Evolutionary conservation across 2,329 filamentous ascomycete genomes (phyloP), one percentile per base, ranked within the genome.

Genomic region (Colletotrichum aenigma): DNA sequence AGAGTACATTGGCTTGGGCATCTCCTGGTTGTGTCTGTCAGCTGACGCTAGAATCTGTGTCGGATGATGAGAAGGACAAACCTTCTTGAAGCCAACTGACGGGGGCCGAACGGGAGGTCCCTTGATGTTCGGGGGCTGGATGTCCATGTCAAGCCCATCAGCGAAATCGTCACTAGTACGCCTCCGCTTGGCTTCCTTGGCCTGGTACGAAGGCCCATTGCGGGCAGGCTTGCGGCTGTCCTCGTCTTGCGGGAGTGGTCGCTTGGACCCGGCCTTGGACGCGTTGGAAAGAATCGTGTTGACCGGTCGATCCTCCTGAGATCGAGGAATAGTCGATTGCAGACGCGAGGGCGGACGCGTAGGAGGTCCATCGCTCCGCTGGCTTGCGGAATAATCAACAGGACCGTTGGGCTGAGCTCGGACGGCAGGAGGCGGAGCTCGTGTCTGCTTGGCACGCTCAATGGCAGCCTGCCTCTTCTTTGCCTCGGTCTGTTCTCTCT

Each of bases 71-170:
- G 60, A 13, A 75, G 66, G 7, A 71, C 87, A 85, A 86, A 95
- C 93, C 90, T 95, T 96, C 84, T 91, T 92, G 80, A 89, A 86
- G 43, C 87, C 88, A 65, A 90, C 93, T 3, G 95, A 97, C 15
- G 74, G 74, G 76, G 96, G 95, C 74, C 96, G 92, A 79, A 97
- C 95, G 7, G 96, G 95, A 68, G 95, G 95, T 16, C 94, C 94
- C 87, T 96, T 97, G 79, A 96, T 89, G 74, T 86, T 88, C 30
- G 85, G 86, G 58, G 91, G 89, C 61, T 91, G 88, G 55, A 91
- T 89, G 72, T 91, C 88, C 81, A 88, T 88, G 62, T 91, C 89
- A 58, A 89, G 85, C 70, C 93, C 91, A 71, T 93, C 90, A 77
- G 95, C 92, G 76, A 91, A 90, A 73, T 92, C 91, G 67, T 96